Evolutionary conservation across 2,329 filamentous ascomycete species (phyloP).

Genomic region (Diplodia mutila): DNA sequence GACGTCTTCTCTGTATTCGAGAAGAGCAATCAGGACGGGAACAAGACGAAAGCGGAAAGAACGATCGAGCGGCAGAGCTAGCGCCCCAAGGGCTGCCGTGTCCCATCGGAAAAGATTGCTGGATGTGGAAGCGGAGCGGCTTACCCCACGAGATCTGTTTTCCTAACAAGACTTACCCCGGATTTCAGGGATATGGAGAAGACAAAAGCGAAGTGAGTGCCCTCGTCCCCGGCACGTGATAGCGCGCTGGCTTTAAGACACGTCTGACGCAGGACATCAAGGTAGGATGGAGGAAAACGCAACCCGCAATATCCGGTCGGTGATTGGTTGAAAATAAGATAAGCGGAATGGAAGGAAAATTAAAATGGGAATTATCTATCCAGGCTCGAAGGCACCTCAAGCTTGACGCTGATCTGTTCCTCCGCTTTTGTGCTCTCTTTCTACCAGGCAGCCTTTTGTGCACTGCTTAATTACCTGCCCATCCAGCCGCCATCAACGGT

Average conservation of each 20-base stretch:
- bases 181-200: not conserved
- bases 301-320: not conserved
- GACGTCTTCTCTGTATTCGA: not conserved
- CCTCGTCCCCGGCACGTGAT: not conserved
- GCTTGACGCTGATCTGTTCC: not conserved
- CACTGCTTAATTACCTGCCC: constrained; percentile 65
- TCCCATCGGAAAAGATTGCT: not conserved
- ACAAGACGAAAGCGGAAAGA: not conserved
- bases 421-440: not conserved
- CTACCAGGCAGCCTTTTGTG: not conserved
- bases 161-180: constrained; percentile 4
- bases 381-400: not conserved
- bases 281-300: not conserved
- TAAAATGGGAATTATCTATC: not conserved
- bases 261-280: not conserved
- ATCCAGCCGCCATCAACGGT: constrained; percentile 93
- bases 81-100: not conserved
- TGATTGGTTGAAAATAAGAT: not conserved
- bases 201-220: not conserved
- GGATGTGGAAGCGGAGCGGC: not conserved
- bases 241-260: not conserved
- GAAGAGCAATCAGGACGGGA: not conserved
- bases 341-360: not conserved
- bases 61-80: not conserved
- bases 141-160: not conserved